These are phyloP conservation scores for Psilocybe subaeruginosa DNA, from an alignment of 768 basidiomycete species.

Conservation along the genomic window DNA sequence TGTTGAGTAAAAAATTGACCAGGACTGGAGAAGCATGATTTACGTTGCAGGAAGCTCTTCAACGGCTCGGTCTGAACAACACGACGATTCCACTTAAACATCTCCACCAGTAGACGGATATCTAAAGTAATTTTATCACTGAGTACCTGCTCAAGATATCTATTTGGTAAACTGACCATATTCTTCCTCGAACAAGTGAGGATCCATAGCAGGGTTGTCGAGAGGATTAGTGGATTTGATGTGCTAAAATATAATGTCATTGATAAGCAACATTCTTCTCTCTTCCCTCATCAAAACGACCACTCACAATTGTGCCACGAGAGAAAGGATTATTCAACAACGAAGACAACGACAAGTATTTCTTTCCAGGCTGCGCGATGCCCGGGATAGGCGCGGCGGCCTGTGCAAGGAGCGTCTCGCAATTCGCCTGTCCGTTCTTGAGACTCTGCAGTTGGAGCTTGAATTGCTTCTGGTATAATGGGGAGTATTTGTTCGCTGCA, in stretches of 20 bases:
- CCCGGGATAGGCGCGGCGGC: neutral
- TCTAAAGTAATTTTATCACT: neutral
- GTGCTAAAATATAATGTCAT: conserved; percentile 1
- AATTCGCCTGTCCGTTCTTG: conserved; percentile 3
- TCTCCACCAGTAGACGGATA: conserved; percentile 1
- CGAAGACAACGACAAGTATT: neutral
- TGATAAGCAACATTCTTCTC: too few species aligned
- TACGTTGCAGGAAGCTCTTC: conserved; percentile 6
- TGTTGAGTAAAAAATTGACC: neutral
- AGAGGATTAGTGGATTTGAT: conserved; percentile 10
- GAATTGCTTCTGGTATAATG: neutral
- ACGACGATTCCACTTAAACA: conserved; percentile 7
- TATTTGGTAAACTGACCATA: neutral
- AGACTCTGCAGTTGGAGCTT: conserved; percentile 5
- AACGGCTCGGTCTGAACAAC: conserved; percentile 6
- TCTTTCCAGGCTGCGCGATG: conserved; percentile 4
- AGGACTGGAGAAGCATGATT: neutral
- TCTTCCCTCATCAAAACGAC: neutral
- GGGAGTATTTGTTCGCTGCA: neutral
- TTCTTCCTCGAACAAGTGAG: conserved; percentile 12
- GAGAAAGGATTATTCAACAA: conserved; percentile 5
- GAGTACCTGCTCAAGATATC: too few species aligned
- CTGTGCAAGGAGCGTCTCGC: conserved; percentile 1
- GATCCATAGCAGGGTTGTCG: conserved; percentile 5
- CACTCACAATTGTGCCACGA: conserved; percentile 4